Evolutionary conservation across 73 alveolate genomes (phyloP).

Genomic region (Paramecium tetraurelia): DNA sequence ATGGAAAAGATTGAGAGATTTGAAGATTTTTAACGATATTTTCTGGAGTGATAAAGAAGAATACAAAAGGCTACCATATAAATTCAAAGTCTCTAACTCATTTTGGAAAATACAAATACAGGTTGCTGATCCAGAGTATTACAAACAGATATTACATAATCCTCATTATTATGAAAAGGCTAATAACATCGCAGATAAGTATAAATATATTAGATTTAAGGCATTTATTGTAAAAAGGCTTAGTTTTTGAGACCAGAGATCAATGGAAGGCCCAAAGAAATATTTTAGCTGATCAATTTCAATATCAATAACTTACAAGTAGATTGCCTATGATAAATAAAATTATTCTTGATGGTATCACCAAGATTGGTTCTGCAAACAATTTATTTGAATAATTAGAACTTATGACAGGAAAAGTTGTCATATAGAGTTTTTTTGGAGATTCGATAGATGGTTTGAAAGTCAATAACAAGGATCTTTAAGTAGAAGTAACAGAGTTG

Average conservation of each 20-base stretch:
- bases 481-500: no score
- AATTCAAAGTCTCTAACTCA: background rate
- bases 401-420: no score
- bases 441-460: no score
- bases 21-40: background rate
- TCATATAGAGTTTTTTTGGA: no score
- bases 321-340: background rate
- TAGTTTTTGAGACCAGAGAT: background rate
- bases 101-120: background rate
- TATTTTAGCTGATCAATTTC: background rate
- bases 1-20: background rate
- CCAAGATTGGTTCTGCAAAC: no score
- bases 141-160: background rate
- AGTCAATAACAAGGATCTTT: no score
- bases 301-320: background rate
- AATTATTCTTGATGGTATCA: no score
- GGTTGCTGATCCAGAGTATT: background rate
- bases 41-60: background rate
- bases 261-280: slow-evolving; percentile 39
- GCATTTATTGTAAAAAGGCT: background rate
- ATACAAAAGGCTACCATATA: background rate
- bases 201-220: background rate
- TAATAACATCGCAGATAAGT: background rate
- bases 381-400: no score
- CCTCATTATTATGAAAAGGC: background rate